Base-by-base conservation (phyloP, 371 early-diverging fungal species). In the Mucor saturninus region DNA sequence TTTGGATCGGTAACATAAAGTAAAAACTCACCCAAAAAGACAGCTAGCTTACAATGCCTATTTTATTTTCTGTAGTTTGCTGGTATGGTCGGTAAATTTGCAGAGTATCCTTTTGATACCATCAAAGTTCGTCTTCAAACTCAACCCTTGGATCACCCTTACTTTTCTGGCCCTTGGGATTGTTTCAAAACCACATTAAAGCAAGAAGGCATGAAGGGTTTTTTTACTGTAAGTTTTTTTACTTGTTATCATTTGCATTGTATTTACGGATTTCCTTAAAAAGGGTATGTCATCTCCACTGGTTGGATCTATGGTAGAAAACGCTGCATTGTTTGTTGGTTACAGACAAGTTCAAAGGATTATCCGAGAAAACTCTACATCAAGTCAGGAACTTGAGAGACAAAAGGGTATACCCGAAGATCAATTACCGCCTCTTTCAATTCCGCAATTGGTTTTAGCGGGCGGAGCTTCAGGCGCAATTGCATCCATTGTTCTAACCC, bases 61-160 rank as follows among this genome's bases (percentile, higher is more conserved):
- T 46, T 39, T 15, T 6, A 35, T 40, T n/a, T 26, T 37, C 3
- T 35, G 8, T 42, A 89, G 91, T 62, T 93, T 32, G 90, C 95
- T 6, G 98, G 98, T 39, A 88, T 95, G 76, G 82, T 89, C 45
- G 95, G 95, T 69, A 97, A 97, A 85, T 78, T 93, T 62, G 90
- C 96, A 57, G 98, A 98, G 75, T 95, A 92, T 72, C 98, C 98
- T 14, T 96, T 97, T 73, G 98, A 98, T 82, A 97, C 98, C 1
- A 83, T 98, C 76, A 98, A 98, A 67, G 96, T 96, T 28, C 88
- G 97, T 8, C 86, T 97, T 51, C 98, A 98, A 71, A 89, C 94
- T 1, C 93, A 93, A 71, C 91, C 95, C 1, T 67, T 89, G 56
- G 81, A 84, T 43, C 71, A 73, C 15, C 86, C 86, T 6, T 79